Evolutionary conservation across 805 yeast genomes (phyloP), one percentile per base, ranked within the genome.

Genomic region (Tetrapisispora iriomotensis): DNA sequence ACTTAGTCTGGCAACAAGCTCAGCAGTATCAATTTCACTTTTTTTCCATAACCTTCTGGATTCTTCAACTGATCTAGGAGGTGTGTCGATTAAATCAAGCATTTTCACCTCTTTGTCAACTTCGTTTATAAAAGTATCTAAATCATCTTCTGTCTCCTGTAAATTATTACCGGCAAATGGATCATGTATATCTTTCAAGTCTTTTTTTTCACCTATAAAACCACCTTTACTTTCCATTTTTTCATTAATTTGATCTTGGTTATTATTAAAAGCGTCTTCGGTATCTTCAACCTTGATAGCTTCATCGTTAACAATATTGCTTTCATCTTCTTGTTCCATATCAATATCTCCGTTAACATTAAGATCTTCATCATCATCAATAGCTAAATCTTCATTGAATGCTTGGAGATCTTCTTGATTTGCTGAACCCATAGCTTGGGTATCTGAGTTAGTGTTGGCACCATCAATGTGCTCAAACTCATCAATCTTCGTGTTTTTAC

Each of bases 371-470:
- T 77, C 84, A 46, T 84, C 94, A 40, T 84, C 92, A 47, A 84
- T 80, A 1, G 90, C 92, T 71, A 71, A 76, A 8, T 81, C 82
- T 41, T 84, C 87, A 55, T 87, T 80, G 42, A 88, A 72, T 1
- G 79, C 58, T 55, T 85, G 92, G 13, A 74, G 65, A 52, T 82
- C 87, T 34, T 87, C 95, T 51, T 78, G 73, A 43, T 77, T 75
- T 6, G 96, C 94, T 32, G 88, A 79, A 18, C 97, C 97, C 37
- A 92, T 64, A 1, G 97, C 98, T 60, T 92, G 97, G 0, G 95
- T 84, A 36, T 84, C 88, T 40, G 66, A 69, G 22, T 80, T 77
- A 3, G 90, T 75, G 44, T 82, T 80, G 34, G 80, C 88, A 35
- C 87, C 88, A 29, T 82, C 85, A 37, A 81, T 67, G 51, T 84